phyloP scores from a whole-genome alignment of 164 flowering plant genomes.

The Vitis cinerea region DNA sequence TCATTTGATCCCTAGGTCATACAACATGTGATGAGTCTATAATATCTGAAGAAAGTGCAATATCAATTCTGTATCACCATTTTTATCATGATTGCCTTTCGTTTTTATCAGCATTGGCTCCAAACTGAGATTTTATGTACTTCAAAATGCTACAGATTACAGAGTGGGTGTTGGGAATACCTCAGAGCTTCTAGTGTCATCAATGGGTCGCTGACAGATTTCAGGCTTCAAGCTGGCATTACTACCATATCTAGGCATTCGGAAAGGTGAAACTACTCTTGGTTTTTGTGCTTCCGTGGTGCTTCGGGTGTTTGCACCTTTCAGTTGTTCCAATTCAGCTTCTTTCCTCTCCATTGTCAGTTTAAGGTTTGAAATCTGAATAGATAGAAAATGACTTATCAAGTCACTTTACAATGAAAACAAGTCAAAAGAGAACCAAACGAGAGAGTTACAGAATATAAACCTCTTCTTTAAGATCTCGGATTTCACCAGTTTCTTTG shows the following conservation, averaged over 20 bases:
- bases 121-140: not conserved
- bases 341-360: conserved; percentile 63
- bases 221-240: conserved; percentile 44
- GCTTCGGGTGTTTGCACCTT: conserved; percentile 28
- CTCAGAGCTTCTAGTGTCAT: conserved; percentile 53
- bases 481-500: conserved; percentile 76
- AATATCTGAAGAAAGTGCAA: not conserved
- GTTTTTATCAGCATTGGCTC: too few relatives aligned
- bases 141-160: not conserved
- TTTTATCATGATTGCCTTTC: too few relatives aligned
- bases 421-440: not conserved
- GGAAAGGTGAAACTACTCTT: conserved; percentile 62
- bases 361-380: conserved; percentile 68
- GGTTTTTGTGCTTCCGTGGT: conserved; percentile 35
- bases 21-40: not conserved
- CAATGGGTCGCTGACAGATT: conserved; percentile 30
- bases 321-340: conserved; percentile 63
- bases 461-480: conserved; percentile 86
- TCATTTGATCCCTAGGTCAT: not conserved
- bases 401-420: not conserved
- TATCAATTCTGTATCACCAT: too few relatives aligned
- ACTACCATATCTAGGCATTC: conserved; percentile 39
- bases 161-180: conserved; percentile 21
- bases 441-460: not conserved
- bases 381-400: not conserved